Base-by-base conservation (phyloP, 1,284 basidiomycete genomes). In the Ustilago vetiveriae region DNA sequence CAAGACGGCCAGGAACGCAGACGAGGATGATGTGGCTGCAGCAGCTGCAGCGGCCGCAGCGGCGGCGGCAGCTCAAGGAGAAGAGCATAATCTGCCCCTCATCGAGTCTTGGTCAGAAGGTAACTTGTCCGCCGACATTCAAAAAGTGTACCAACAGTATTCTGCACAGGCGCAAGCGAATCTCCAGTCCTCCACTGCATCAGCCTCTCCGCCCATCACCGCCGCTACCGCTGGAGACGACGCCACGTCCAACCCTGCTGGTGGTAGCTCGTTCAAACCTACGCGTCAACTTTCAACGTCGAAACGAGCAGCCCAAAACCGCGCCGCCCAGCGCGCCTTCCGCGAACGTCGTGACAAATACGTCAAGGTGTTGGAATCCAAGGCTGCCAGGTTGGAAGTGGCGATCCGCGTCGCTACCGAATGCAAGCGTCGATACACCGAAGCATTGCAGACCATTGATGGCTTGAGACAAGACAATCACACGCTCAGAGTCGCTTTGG, bases 231-330 rank as follows among this genome's bases (percentile, higher is more conserved):
- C 50, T 29, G 6, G 45, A 17, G 27, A 27, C 24, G 41, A 35
- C 17, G 6, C 44, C 6, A 14, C 43, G 16, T 9, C 46, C 7
- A 29, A 13, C 27, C 13, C 27, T 6, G 13, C 27, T 13, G 6
- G n/a, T n/a, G n/a, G n/a, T n/a, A n/a, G n/a, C n/a, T n/a, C n/a
- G n/a, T 35, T 39, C 37, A 71, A 71, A 44, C 53, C 62, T 13
- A 60, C 63, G 0, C 68, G 75, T 16, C 65, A 71, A 26, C 66
- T 80, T 9, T 64, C 53, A 33, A 75, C 70, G 8, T 67, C 71
- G 19, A 78, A 78, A 37, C 72, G 78, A 6, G 78, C 78, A 6
- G 73, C 75, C 0, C 72, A 77, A 54, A 80, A 80, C 41, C 74
- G 78, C 3, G 75, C 73, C 0, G 77, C 78, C 0, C 78, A 80